phyloP scores from a whole-genome alignment of 805 yeast genomes.

The Scheffersomyces amazonensis region DNA sequence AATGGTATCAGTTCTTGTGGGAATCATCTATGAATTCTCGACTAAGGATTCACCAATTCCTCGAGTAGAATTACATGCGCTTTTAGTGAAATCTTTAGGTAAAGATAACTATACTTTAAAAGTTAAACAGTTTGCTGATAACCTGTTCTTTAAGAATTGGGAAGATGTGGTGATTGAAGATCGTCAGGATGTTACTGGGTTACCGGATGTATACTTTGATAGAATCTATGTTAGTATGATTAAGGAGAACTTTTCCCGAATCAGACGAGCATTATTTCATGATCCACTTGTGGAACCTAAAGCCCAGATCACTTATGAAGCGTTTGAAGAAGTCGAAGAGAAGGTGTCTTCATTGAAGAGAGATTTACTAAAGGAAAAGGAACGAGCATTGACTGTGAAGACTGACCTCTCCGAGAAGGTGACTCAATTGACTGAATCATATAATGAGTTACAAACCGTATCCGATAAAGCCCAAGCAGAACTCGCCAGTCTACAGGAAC shows the following conservation, averaged over 20 bases:
- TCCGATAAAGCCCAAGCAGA: conserved; percentile 11
- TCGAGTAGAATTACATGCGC: conserved; percentile 56
- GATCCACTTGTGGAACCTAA: conserved; percentile 75
- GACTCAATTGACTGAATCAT: conserved; percentile 9
- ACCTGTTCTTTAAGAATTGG: conserved; percentile 51
- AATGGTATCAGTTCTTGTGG: conserved; percentile 66
- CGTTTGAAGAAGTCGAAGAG: conserved; percentile 45
- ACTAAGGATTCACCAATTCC: conserved; percentile 58
- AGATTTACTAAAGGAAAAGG: conserved; percentile 19
- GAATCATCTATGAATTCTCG: conserved; percentile 77
- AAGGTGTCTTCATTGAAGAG: conserved; percentile 26
- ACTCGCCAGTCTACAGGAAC: conserved; percentile 14
- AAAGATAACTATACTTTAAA: conserved; percentile 73
- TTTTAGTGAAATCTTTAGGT: conserved; percentile 73
- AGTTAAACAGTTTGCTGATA: conserved; percentile 69
- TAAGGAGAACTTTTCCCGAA: conserved; percentile 64
- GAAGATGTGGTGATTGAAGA: conserved; percentile 47
- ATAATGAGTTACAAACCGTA: conserved; percentile 12
- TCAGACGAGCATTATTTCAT: conserved; percentile 66
- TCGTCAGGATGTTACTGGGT: conserved; percentile 73
- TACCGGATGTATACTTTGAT: conserved; percentile 80
- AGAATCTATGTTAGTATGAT: conserved; percentile 60
- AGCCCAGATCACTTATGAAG: conserved; percentile 61
- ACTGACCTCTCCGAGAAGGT: conserved; percentile 16
- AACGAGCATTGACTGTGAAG: conserved; percentile 15